Evolutionary conservation across 495 filamentous ascomycete species (phyloP).

Genomic region (Penicillium diatomitis): DNA sequence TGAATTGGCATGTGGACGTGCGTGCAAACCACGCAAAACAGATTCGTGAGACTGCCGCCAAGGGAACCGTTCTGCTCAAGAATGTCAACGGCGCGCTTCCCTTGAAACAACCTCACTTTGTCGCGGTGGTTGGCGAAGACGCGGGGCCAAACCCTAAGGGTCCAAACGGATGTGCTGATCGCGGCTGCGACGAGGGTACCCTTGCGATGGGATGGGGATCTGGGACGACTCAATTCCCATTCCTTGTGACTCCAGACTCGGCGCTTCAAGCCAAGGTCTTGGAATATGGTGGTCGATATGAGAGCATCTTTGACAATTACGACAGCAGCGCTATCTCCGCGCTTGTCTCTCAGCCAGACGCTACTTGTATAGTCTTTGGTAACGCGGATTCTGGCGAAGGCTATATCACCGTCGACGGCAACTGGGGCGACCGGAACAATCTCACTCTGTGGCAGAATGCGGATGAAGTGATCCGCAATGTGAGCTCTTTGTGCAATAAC

Average conservation of each 20-base stretch:
- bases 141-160: neutral
- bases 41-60: conserved; percentile 1
- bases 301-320: conserved; percentile 1
- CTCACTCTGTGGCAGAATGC: neutral
- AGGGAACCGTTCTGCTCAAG: neutral
- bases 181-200: conserved; percentile 1
- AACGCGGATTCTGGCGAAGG: conserved; percentile 3
- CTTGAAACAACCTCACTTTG: neutral
- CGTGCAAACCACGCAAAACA: neutral
- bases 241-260: neutral
- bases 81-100: neutral
- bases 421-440: conserved; percentile 2
- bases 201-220: conserved; percentile 1
- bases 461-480: neutral
- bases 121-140: neutral
- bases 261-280: neutral
- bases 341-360: conserved; percentile 1
- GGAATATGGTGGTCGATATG: neutral
- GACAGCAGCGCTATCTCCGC: neutral
- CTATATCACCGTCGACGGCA: neutral
- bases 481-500: conserved; percentile 1
- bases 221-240: neutral
- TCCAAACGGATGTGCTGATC: conserved; percentile 1
- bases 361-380: conserved; percentile 1
- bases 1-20: conserved; percentile 2